phyloP scores from a whole-genome alignment of 1,139 yeast species.

The Sugiyamaella japonica region DNA sequence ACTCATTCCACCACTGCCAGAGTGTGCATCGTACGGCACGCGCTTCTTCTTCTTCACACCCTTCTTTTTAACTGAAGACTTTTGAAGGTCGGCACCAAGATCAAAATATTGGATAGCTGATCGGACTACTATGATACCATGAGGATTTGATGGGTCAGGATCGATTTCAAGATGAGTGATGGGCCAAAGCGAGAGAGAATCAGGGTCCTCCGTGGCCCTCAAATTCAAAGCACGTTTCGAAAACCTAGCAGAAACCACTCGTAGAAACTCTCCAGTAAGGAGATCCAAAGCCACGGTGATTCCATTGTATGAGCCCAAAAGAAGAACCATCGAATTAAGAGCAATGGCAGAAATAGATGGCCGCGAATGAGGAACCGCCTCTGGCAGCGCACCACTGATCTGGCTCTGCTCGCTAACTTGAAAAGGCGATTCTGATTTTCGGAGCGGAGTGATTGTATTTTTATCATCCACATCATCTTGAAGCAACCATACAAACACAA shows the following conservation, averaged over 20 bases:
- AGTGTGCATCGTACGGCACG: constrained; percentile 19
- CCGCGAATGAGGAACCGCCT: constrained; percentile 9
- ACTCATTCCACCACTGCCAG: constrained; percentile 21
- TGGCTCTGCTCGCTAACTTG: constrained; percentile 27
- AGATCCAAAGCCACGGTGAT: constrained; percentile 61
- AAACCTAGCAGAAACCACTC: constrained; percentile 50
- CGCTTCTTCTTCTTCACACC: constrained; percentile 26
- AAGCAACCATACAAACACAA: constrained; percentile 45
- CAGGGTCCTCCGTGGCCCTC: constrained; percentile 21
- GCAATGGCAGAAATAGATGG: constrained; percentile 45
- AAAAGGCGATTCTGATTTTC: constrained; percentile 35
- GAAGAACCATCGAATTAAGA: constrained; percentile 47
- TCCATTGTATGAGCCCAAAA: constrained; percentile 66
- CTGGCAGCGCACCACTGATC: background rate
- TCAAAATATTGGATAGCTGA: constrained; percentile 63
- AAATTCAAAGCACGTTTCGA: constrained; percentile 47
- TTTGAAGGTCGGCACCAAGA: constrained; percentile 48
- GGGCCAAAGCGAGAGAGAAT: constrained; percentile 38
- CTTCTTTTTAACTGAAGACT: constrained; percentile 34
- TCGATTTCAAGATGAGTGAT: constrained; percentile 49
- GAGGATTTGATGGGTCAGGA: constrained; percentile 45
- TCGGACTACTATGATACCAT: constrained; percentile 58
- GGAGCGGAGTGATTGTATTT: constrained; percentile 33
- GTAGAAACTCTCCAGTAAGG: constrained; percentile 56
- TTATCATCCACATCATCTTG: constrained; percentile 39